Evolutionary conservation across 2,329 filamentous ascomycete genomes (phyloP).

Genomic region (Alternaria sp.): DNA sequence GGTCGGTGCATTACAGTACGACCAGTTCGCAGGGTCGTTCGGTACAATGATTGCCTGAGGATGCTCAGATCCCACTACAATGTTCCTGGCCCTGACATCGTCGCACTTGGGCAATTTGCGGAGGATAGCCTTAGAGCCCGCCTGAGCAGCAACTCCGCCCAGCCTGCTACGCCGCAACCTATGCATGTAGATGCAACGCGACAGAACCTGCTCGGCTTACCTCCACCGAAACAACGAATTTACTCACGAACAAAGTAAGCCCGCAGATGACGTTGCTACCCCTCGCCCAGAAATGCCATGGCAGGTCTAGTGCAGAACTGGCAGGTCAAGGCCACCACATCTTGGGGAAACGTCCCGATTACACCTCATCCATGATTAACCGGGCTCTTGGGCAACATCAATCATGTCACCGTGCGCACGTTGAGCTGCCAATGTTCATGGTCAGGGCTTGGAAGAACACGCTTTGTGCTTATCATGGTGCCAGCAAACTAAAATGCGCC

Average conservation of each 20-base stretch:
- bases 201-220: not conserved
- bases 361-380: constrained; percentile 14
- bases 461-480: constrained; percentile 1
- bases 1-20: not conserved
- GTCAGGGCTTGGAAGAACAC: constrained; percentile 1
- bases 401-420: constrained; percentile 11
- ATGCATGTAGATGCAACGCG: not conserved
- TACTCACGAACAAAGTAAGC: not conserved
- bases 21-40: not conserved
- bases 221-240: not conserved
- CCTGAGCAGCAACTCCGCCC: not conserved
- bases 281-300: constrained; percentile 31
- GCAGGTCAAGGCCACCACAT: constrained; percentile 27
- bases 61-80: not conserved
- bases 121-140: not conserved
- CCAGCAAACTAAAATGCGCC: not conserved
- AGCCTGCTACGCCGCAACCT: not conserved
- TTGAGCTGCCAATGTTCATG: constrained; percentile 6
- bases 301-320: constrained; percentile 21
- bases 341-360: constrained; percentile 12
- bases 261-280: constrained; percentile 21
- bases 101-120: not conserved
- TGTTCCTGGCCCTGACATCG: not conserved
- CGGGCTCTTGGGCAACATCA: not conserved
- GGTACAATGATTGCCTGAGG: not conserved